Percentiles rank a stretch among this genome's conserved stretches.
phyloP scores from a whole-genome alignment of 1,284 basidiomycete genomes.

The Paramarasmius palmivorus region DNA sequence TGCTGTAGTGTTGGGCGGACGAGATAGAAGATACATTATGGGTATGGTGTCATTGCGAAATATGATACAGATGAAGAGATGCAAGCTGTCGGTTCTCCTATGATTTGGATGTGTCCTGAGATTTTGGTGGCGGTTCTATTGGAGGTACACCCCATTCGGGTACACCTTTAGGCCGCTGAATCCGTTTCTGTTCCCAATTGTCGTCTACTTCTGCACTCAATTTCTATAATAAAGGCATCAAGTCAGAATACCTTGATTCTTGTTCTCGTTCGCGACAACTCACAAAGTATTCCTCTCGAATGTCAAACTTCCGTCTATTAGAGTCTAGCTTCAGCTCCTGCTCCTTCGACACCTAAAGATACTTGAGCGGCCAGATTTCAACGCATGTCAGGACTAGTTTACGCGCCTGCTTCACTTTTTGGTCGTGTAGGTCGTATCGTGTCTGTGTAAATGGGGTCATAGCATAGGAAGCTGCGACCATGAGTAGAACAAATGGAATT shows the following conservation, averaged over 20 bases:
- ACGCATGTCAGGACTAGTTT: not conserved
- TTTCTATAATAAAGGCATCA: slow-evolving; percentile 44
- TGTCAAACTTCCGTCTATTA: slow-evolving; percentile 86
- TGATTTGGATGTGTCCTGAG: not conserved
- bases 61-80: not conserved
- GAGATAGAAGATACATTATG: too few species aligned
- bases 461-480: slow-evolving; percentile 88
- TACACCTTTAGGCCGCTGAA: slow-evolving; percentile 78
- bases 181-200: slow-evolving; percentile 88
- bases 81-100: too few species aligned
- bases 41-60: too few species aligned
- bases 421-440: slow-evolving; percentile 85
- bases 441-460: slow-evolving; percentile 87
- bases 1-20: too few species aligned
- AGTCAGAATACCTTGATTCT: not conserved
- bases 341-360: slow-evolving; percentile 69
- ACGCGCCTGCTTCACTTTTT: slow-evolving; percentile 72
- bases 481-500: slow-evolving; percentile 82
- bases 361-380: not conserved
- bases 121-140: slow-evolving; percentile 37
- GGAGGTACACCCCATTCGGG: slow-evolving; percentile 91
- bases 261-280: slow-evolving; percentile 34
- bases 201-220: slow-evolving; percentile 62
- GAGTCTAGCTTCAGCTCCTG: slow-evolving; percentile 82
- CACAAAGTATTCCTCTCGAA: slow-evolving; percentile 95